phyloP scores from a whole-genome alignment of 305 asterid species.

The Fraxinus angustifolia region DNA sequence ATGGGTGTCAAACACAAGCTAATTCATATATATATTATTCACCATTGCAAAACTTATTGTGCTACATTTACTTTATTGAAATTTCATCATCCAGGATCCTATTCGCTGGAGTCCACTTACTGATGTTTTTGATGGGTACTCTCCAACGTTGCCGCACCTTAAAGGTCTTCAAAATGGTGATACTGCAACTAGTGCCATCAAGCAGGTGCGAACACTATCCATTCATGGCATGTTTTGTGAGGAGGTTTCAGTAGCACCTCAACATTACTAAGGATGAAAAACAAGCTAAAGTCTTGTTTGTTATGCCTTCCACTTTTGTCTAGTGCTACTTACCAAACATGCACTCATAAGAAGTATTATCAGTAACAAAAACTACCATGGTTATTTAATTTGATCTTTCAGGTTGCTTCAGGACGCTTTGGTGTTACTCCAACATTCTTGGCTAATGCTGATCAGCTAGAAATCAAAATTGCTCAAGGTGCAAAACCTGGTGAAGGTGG shows the following conservation, averaged over 20 bases:
- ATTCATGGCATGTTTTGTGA: neutral
- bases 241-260: neutral
- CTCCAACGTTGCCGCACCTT: constrained; percentile 95
- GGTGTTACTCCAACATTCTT: constrained; percentile 99
- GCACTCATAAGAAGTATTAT: neutral
- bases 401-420: constrained; percentile 99
- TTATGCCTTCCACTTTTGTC: neutral
- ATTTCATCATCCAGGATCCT: constrained; percentile 66
- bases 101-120: constrained; percentile 97
- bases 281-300: neutral
- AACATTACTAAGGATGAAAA: neutral
- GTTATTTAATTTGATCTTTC: constrained; percentile 24
- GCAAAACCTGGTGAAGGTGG: constrained; percentile 99
- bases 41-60: constrained; percentile 2
- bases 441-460: constrained; percentile 94
- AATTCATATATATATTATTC: neutral
- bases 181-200: constrained; percentile 97
- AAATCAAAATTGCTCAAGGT: constrained; percentile 97
- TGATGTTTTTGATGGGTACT: constrained; percentile 96
- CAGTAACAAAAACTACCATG: neutral
- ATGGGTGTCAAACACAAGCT: too few relatives aligned
- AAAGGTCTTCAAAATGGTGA: constrained; percentile 99
- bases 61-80: constrained; percentile 15
- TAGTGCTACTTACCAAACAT: constrained; percentile 3
- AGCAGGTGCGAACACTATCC: constrained; percentile 51